These are phyloP conservation scores for Candida tibetensis DNA, from an alignment of 805 yeast species.

Conservation along the genomic window DNA sequence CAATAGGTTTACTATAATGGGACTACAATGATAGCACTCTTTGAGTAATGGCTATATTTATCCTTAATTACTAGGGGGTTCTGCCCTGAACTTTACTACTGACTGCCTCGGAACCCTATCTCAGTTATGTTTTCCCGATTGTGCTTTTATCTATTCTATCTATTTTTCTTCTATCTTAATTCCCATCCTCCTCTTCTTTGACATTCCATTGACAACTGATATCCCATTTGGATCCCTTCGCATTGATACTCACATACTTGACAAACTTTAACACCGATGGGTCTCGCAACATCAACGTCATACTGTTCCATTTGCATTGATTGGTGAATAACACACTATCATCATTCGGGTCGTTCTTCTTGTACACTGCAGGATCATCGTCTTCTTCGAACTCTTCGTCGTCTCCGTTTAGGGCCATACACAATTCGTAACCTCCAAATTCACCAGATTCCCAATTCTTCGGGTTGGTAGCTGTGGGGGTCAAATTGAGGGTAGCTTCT, in stretches of 20 bases:
- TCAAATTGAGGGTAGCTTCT: constrained; percentile 79
- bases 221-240: constrained; percentile 94
- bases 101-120: no score
- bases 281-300: constrained; percentile 78
- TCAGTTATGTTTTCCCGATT: no score
- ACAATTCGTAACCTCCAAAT: constrained; percentile 89
- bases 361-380: constrained; percentile 86
- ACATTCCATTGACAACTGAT: constrained; percentile 77
- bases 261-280: constrained; percentile 85
- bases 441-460: constrained; percentile 87
- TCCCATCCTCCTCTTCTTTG: constrained; percentile 23
- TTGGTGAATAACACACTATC: constrained; percentile 77
- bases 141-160: background rate
- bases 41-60: no score
- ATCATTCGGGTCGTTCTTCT: constrained; percentile 50
- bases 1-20: no score
- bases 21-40: no score
- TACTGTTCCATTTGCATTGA: constrained; percentile 80
- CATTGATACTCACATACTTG: constrained; percentile 84
- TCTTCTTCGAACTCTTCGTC: constrained; percentile 45
- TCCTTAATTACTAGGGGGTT: no score
- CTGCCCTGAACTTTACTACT: no score
- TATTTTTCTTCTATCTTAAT: background rate
- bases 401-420: constrained; percentile 63
- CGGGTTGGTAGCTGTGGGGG: constrained; percentile 58